A percentile compares a stretch with the other conserved stretches of the same genome.
Conservation (phyloP, 2,329 filamentous ascomycete genomes). For the Didymella glomerata region DNA sequence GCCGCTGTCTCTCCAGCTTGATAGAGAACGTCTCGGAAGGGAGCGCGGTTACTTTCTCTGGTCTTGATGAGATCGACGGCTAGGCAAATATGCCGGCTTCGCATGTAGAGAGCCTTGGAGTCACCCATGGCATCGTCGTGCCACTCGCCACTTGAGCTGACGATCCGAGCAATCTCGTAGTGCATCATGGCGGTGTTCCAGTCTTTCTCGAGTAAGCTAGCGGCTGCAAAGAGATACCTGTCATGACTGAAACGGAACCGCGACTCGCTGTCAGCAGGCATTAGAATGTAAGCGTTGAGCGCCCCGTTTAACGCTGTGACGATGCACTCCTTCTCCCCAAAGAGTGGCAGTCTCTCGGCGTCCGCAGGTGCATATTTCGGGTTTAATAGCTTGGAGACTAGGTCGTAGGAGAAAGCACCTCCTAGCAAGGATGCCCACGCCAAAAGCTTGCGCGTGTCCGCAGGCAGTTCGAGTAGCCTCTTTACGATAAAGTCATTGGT, state of each 20-base stretch:
- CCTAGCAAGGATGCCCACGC: conserved; percentile 88
- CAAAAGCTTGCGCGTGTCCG: conserved; percentile 77
- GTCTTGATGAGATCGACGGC: conserved; percentile 77
- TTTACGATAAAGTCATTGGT: conserved; percentile 84
- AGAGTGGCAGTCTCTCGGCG: conserved; percentile 58
- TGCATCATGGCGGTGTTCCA: conserved; percentile 70
- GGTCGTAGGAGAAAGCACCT: conserved; percentile 80
- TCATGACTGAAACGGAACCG: conserved; percentile 88
- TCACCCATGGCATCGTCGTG: conserved; percentile 63
- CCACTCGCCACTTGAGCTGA: conserved; percentile 73
- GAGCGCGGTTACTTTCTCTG: conserved; percentile 66
- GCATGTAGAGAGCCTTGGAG: conserved; percentile 68
- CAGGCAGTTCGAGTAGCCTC: conserved; percentile 77
- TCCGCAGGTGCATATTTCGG: conserved; percentile 66
- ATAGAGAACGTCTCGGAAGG: conserved; percentile 78
- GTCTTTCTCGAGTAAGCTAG: conserved; percentile 68
- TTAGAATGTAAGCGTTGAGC: conserved; percentile 80
- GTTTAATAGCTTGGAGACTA: conserved; percentile 79
- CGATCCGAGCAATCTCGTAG: conserved; percentile 82
- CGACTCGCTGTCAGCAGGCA: conserved; percentile 84
- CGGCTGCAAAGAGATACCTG: conserved; percentile 79
- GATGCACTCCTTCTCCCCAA: conserved; percentile 70
- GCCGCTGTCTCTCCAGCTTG: conserved; percentile 80
- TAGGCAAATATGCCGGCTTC: conserved; percentile 82
- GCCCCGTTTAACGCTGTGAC: conserved; percentile 83